phyloP scores from a whole-genome alignment of 176 grass and related monocot genomes.

The Carex kokanica region DNA sequence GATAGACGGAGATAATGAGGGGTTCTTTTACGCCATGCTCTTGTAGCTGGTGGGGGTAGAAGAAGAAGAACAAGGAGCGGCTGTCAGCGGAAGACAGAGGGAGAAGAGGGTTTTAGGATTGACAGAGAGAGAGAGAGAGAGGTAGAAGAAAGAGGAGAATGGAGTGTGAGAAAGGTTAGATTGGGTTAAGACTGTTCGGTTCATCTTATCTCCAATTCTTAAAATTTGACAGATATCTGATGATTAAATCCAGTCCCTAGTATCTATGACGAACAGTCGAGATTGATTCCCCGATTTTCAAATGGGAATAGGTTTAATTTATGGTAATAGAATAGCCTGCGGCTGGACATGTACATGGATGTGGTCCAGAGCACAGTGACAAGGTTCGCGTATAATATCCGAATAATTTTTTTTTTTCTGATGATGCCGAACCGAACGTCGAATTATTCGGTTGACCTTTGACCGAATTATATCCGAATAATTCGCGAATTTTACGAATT shows the following conservation, averaged over 20 bases:
- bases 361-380: too few species aligned
- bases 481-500: too few species aligned
- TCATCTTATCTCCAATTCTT: neutral
- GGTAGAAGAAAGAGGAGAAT: neutral
- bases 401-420: too few species aligned
- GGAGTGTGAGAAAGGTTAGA: slow-evolving; percentile 9
- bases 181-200: slow-evolving; percentile 12
- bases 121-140: too few species aligned
- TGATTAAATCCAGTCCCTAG: neutral
- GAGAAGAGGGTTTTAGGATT: slow-evolving; percentile 27
- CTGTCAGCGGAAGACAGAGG: neutral
- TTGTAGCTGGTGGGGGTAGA: neutral
- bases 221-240: neutral
- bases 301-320: neutral
- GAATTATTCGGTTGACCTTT: too few species aligned
- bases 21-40: neutral
- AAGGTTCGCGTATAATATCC: too few species aligned
- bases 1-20: neutral
- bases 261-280: neutral
- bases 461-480: too few species aligned
- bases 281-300: neutral
- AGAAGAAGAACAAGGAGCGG: neutral
- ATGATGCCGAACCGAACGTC: too few species aligned
- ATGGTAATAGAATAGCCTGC: neutral
- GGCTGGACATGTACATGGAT: too few species aligned